Base-by-base conservation (phyloP, 805 yeast species). In the Lipomyces kockii region DNA sequence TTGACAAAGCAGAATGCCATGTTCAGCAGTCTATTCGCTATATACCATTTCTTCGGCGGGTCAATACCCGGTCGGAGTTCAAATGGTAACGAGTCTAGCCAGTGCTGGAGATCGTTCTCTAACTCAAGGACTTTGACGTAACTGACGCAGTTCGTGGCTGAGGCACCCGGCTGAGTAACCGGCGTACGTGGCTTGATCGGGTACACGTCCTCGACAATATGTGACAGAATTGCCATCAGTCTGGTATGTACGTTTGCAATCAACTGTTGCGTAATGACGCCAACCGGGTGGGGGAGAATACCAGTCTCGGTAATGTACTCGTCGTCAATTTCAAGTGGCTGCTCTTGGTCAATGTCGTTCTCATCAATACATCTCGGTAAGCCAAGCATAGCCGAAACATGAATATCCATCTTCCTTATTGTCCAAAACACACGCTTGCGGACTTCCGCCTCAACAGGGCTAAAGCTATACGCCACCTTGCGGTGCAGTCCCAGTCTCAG, bases 341-440 rank as follows among this genome's bases (percentile, higher is more conserved):
- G 81, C 61, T 89, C 93, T 77, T 92, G 97, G 78, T 92, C 97
- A 71, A 91, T 87, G 72, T 91, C 97, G 69, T 88, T 90, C 68
- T 88, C 89, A 60, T 86, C 81, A 20, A 92, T 85, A 1, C 92
- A 85, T 66, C 91, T 81, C 0, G 98, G 98, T 61, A 92, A 81
- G 1, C 97, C 97, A 71, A 93, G 77, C 80, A 92, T 87, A 8
- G 97, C 89, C 76, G 90, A 91, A 74, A 92, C 90, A 76, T 93
- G 92, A 56, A 91, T 87, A 75, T 93, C 97, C 89, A 92, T 89
- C 76, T 92, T 92, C 77, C 90, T 89, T 69, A 92, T 88, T 0
- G 97, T 89, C 90, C 94, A 92, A 76, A 92, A 92, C 54, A 93
- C 79, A 67, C 97, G 82, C 77, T 92, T 92, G 68, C 97, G 82